These are phyloP conservation scores for Anastatica hierochuntica DNA, from an alignment of 345 rosid genomes.

Conservation along the genomic window DNA sequence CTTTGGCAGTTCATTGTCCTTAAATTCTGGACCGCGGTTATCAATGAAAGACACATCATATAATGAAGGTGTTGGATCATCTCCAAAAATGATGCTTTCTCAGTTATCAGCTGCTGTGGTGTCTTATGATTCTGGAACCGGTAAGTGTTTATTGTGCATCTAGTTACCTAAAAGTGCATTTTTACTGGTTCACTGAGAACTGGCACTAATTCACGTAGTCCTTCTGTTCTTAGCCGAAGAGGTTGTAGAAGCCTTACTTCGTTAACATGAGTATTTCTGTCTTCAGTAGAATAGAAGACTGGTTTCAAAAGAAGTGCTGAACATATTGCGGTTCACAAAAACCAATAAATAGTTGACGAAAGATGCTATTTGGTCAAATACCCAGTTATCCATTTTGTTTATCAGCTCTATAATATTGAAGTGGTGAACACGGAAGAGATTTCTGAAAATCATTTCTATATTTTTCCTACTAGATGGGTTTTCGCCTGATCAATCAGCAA, in stretches of 20 bases:
- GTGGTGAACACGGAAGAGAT: slow-evolving; percentile 1
- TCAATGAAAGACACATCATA: slow-evolving; percentile 44
- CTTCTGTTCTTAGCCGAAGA: background rate
- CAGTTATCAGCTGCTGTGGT: slow-evolving; percentile 61
- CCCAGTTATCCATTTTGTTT: background rate
- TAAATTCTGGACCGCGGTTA: slow-evolving; percentile 60
- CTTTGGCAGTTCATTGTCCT: slow-evolving; percentile 73
- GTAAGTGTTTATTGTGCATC: slow-evolving; percentile 26
- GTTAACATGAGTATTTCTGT: slow-evolving; percentile 1
- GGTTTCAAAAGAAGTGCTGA: background rate
- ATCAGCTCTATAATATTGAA: slow-evolving; percentile 8
- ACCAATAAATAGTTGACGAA: background rate
- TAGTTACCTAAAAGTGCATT: background rate
- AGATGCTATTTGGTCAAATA: background rate
- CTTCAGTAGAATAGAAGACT: slow-evolving; percentile 4
- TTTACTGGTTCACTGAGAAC: background rate
- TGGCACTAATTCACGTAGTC: slow-evolving; percentile 6
- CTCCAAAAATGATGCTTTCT: slow-evolving; percentile 51
- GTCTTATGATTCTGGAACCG: slow-evolving; percentile 45
- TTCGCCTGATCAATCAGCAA: slow-evolving; percentile 31
- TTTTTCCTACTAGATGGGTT: slow-evolving; percentile 33
- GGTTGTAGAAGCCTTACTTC: background rate
- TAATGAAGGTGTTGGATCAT: slow-evolving; percentile 46
- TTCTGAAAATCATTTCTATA: slow-evolving; percentile 6
- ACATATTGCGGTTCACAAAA: background rate